Evolutionary conservation across 1,284 basidiomycete genomes (phyloP).

Genomic region (Omphalotus olearius): DNA sequence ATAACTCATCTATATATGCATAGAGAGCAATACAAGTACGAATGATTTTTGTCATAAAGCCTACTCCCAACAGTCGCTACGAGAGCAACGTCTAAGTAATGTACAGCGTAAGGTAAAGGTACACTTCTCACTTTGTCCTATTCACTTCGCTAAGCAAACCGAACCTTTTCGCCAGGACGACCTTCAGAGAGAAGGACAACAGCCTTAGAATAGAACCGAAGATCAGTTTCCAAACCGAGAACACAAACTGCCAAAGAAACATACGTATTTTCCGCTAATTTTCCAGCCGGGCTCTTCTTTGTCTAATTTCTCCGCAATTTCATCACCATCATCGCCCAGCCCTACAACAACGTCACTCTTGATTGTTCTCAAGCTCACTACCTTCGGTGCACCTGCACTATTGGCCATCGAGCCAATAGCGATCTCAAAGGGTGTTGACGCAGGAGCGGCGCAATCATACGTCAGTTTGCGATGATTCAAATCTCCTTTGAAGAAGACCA

Average conservation of each 20-base stretch:
- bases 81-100: too few species aligned
- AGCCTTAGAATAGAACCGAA: slow-evolving; percentile 49
- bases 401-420: slow-evolving; percentile 94
- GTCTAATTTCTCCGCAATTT: slow-evolving; percentile 79
- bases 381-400: slow-evolving; percentile 83
- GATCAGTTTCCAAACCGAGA: slow-evolving; percentile 2
- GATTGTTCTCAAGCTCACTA: slow-evolving; percentile 84
- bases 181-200: slow-evolving; percentile 84
- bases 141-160: slow-evolving; percentile 47
- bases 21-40: too few species aligned
- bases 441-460: slow-evolving; percentile 91
- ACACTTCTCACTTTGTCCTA: background rate
- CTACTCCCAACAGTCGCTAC: too few species aligned
- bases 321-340: slow-evolving; percentile 64
- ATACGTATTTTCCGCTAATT: slow-evolving; percentile 92
- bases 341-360: slow-evolving; percentile 84
- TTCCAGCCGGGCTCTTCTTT: slow-evolving; percentile 93
- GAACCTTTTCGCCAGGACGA: slow-evolving; percentile 77
- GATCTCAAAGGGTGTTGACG: slow-evolving; percentile 85
- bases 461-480: slow-evolving; percentile 91
- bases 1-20: too few species aligned
- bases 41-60: too few species aligned
- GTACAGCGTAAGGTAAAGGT: too few species aligned
- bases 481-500: slow-evolving; percentile 97
- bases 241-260: slow-evolving; percentile 25